A percentile compares a stretch with the other conserved stretches of the same genome.
Evolutionary conservation across 2,329 filamentous ascomycete genomes (phyloP).

Genomic region (Trichoderma sp.): DNA sequence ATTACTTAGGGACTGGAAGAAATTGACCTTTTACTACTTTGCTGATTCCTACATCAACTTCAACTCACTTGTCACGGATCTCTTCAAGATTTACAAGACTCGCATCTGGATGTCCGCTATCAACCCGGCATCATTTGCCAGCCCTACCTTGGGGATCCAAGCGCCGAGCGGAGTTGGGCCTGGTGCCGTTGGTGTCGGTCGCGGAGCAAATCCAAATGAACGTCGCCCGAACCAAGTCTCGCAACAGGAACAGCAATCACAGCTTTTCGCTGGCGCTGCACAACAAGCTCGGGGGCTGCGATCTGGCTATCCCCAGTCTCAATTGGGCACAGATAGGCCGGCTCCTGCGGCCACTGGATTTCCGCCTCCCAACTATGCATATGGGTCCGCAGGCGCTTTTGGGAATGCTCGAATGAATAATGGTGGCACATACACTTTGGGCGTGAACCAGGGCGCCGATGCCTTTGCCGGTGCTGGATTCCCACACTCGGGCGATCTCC

Average conservation of each 20-base stretch:
- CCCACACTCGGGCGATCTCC: slow-evolving; percentile 47
- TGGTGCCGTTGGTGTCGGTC: slow-evolving; percentile 62
- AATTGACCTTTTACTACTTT: slow-evolving; percentile 98
- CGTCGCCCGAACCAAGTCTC: slow-evolving; percentile 52
- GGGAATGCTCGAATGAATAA: slow-evolving; percentile 37
- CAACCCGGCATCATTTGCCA: slow-evolving; percentile 93
- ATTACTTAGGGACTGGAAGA: slow-evolving; percentile 85
- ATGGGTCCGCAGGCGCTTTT: slow-evolving; percentile 38
- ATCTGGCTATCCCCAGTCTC: slow-evolving; percentile 44
- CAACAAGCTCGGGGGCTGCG: slow-evolving; percentile 47
- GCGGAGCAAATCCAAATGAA: slow-evolving; percentile 47
- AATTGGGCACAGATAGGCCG: slow-evolving; percentile 46
- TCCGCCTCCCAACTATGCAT: slow-evolving; percentile 41
- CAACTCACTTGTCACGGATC: slow-evolving; percentile 92
- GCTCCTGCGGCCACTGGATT: slow-evolving; percentile 41
- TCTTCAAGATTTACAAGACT: slow-evolving; percentile 99
- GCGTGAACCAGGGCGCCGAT: slow-evolving; percentile 36
- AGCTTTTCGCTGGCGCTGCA: slow-evolving; percentile 40
- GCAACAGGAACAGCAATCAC: slow-evolving; percentile 37
- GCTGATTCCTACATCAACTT: slow-evolving; percentile 99
- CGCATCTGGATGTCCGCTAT: slow-evolving; percentile 99
- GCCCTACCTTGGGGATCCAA: slow-evolving; percentile 70
- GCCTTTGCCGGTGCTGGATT: slow-evolving; percentile 35
- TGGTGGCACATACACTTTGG: slow-evolving; percentile 35
- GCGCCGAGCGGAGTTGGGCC: slow-evolving; percentile 68